Evolutionary conservation across 805 yeast genomes (phyloP), one percentile per base, ranked within the genome.

Genomic region (Nakazawaea ernobii): DNA sequence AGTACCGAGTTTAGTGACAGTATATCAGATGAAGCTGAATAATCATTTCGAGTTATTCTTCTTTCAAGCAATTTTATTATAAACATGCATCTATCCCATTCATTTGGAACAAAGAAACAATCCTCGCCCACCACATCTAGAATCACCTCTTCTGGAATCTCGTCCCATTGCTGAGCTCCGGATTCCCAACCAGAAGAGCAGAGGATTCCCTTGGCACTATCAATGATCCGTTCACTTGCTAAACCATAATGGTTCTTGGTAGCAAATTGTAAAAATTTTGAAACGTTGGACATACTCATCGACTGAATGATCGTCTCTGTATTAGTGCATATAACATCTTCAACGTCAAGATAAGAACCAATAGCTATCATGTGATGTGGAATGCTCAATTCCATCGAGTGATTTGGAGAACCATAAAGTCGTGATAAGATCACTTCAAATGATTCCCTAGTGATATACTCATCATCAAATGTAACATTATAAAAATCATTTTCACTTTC

Each of bases 21-120:
- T 24, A 32, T 32, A 13, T 41, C 44, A 2, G 14, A 32, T 4
- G 6, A 3, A 4, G 20, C 20, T 9, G 5, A 32, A 17, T 6
- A 6, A 11, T 32, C 46, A 26, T 8, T 24, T 6, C 36, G 17
- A 20, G 30, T 11, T 56, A 62, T 49, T 30, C 73, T 52, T 56
- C 73, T 57, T 50, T 70, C 73, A 36, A 73, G 62, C 40, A 75
- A 53, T 39, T 62, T 67, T 33, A 74, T 68, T 3, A 72, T 63
- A 51, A 78, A 77, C 28, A 72, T 50, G 38, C 78, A 74, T 45
- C 84, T 62, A 38, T 76, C 80, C 79, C 79, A 76, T 55, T 78
- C 84, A 2, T 69, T 67, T 1, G 78, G 77, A 4, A 75, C 75
- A 56, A 73, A 78, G 52, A 78, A 77, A 17, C 71, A 73, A 53